These are phyloP conservation scores for Aschersonia sp. DNA, from an alignment of 2,329 filamentous ascomycete species.

Conservation along the genomic window DNA sequence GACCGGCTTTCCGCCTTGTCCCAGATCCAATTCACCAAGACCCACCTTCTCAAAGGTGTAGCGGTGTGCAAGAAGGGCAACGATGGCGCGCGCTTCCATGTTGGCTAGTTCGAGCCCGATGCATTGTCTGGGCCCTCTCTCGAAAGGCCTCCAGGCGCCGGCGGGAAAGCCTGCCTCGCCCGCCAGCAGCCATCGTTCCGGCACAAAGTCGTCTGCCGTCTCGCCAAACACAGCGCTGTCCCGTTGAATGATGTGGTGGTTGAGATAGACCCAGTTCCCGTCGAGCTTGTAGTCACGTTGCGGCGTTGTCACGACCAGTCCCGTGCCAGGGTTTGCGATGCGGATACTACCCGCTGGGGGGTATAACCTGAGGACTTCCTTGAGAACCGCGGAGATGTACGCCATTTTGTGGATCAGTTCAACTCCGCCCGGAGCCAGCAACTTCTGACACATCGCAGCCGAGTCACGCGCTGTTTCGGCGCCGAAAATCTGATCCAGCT, in stretches of 20 bases:
- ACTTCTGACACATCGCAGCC: constrained; percentile 9
- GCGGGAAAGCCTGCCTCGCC: neutral
- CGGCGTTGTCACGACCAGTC: neutral
- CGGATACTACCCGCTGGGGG: constrained; percentile 17
- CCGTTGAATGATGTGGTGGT: constrained; percentile 17
- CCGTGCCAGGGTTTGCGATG: constrained; percentile 9
- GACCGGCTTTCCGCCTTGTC: neutral
- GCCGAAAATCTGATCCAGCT: constrained; percentile 22
- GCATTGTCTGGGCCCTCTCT: neutral
- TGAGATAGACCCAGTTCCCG: constrained; percentile 19
- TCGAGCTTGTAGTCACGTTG: constrained; percentile 12
- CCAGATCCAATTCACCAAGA: neutral
- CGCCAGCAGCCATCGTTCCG: constrained; percentile 21
- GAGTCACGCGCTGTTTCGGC: constrained; percentile 11
- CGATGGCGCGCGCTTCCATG: neutral
- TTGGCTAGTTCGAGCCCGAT: neutral
- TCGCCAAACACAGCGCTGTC: constrained; percentile 19
- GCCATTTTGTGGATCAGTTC: constrained; percentile 17
- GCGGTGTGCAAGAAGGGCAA: neutral
- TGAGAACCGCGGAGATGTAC: constrained; percentile 22
- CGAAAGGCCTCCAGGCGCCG: neutral
- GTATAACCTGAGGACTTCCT: constrained; percentile 20
- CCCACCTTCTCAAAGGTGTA: neutral
- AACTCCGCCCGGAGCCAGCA: constrained; percentile 12
- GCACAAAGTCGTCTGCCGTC: constrained; percentile 19